Evolutionary conservation across 257 asterid genomes (phyloP).

Genomic region (Cordia subcordata): DNA sequence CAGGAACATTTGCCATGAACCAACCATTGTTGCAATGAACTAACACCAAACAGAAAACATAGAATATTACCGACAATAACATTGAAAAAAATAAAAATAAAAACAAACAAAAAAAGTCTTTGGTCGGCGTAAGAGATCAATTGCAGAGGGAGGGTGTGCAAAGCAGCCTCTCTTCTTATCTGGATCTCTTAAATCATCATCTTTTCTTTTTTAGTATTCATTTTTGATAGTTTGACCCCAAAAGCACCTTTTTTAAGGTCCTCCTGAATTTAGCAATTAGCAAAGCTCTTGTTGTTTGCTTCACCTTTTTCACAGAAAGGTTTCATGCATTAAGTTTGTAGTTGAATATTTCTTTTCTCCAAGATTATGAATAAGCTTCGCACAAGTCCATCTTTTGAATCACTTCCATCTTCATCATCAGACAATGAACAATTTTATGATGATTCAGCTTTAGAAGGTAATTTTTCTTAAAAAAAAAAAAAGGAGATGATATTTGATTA

Average conservation of each 20-base stretch:
- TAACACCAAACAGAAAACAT: slow-evolving; percentile 19
- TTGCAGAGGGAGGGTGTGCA: slow-evolving; percentile 28
- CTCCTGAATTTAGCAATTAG: slow-evolving; percentile 19
- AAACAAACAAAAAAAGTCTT: slow-evolving; percentile 9
- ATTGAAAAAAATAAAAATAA: not conserved
- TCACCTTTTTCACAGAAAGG: slow-evolving; percentile 15
- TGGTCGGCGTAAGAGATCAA: slow-evolving; percentile 14
- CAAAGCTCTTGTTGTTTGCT: slow-evolving; percentile 11
- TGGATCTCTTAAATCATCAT: slow-evolving; percentile 30
- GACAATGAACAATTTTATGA: slow-evolving; percentile 29
- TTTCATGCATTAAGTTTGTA: slow-evolving; percentile 1
- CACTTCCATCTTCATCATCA: slow-evolving; percentile 19
- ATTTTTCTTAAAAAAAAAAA: not conserved
- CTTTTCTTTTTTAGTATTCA: slow-evolving; percentile 5
- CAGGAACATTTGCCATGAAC: slow-evolving; percentile 12
- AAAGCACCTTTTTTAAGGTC: slow-evolving; percentile 1
- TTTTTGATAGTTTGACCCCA: slow-evolving; percentile 4
- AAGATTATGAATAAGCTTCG: slow-evolving; percentile 36
- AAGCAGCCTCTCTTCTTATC: slow-evolving; percentile 48
- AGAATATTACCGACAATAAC: slow-evolving; percentile 12
- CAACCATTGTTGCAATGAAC: slow-evolving; percentile 26
- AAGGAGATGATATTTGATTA: too few species aligned
- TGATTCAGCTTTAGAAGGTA: slow-evolving; percentile 72
- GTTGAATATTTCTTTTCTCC: not conserved
- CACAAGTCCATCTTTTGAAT: slow-evolving; percentile 38